Percentiles rank a stretch among this genome's conserved stretches.
These are phyloP conservation scores for Taxillus chinensis DNA, from an alignment of 164 flowering plant genomes.

Conservation along the genomic window DNA sequence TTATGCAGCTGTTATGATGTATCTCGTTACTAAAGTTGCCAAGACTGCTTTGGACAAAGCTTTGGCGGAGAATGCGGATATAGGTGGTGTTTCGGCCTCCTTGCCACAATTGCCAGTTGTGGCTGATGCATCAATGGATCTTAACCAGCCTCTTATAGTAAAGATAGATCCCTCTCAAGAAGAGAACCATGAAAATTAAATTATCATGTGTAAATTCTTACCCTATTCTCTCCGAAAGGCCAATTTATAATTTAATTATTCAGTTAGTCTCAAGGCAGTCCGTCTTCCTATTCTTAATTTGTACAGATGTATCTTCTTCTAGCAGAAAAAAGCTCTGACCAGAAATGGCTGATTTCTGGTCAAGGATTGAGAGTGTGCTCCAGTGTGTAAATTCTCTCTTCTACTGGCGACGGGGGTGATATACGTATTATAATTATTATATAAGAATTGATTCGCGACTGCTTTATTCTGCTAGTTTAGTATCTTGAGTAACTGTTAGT, in stretches of 20 bases:
- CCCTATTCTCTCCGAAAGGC: neutral
- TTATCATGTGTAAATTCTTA: neutral
- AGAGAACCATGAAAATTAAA: neutral
- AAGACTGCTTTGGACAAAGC: constrained; percentile 11
- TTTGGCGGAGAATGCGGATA: constrained; percentile 7
- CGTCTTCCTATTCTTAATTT: constrained; percentile 2
- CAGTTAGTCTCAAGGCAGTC: too few species aligned
- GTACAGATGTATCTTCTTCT: constrained; percentile 9
- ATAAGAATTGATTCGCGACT: too few species aligned
- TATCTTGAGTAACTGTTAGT: too few species aligned
- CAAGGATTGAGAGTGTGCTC: neutral
- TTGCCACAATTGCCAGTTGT: neutral
- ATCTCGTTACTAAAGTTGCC: constrained; percentile 10
- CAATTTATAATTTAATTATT: too few species aligned
- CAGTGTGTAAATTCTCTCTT: neutral
- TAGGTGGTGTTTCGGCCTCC: neutral
- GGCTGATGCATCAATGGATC: constrained; percentile 1
- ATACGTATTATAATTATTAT: too few species aligned
- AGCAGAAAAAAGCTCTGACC: constrained; percentile 4
- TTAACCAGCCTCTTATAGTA: constrained; percentile 7
- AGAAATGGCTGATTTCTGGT: constrained; percentile 6
- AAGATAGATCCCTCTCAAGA: constrained; percentile 6
- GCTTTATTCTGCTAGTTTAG: too few species aligned
- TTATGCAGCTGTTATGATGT: constrained; percentile 7
- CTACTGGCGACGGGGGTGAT: neutral